phyloP scores from a whole-genome alignment of 345 rosid species.

The Citrus australasica region DNA sequence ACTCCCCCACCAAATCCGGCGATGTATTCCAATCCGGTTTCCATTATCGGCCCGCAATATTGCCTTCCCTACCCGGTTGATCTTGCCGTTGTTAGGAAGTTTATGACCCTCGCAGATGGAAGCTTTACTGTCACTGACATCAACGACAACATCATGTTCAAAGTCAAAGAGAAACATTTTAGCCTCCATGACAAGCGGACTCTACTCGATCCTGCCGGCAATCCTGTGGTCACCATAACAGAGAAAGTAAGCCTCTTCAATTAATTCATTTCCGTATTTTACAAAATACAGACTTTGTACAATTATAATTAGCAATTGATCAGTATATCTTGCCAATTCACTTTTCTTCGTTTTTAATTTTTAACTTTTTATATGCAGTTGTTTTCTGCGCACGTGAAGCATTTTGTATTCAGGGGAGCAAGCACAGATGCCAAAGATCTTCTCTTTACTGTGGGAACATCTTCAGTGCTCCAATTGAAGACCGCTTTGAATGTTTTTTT shows the following conservation, averaged over 20 bases:
- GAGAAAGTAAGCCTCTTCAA: background rate
- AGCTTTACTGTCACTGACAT: conserved; percentile 19
- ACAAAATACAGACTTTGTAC: background rate
- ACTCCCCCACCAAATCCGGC: background rate
- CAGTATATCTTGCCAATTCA: background rate
- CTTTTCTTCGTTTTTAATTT: background rate
- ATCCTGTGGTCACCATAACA: conserved; percentile 13
- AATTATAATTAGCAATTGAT: background rate
- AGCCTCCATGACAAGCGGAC: conserved; percentile 14
- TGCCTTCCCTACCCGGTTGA: conserved; percentile 23
- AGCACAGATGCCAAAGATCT: conserved; percentile 37
- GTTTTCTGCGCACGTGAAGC: conserved; percentile 34
- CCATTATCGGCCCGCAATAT: conserved; percentile 16
- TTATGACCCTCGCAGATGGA: conserved; percentile 9
- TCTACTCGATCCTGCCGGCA: conserved; percentile 20
- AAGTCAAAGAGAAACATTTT: conserved; percentile 16
- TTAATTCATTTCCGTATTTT: background rate
- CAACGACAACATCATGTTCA: conserved; percentile 23
- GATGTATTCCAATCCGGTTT: background rate
- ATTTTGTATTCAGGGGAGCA: conserved; percentile 47
- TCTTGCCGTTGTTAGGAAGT: conserved; percentile 22
- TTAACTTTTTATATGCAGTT: background rate
- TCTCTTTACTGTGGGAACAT: conserved; percentile 32
- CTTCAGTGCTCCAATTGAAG: conserved; percentile 39
- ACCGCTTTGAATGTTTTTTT: conserved; percentile 41